These are phyloP conservation scores for Coemansia sp. DNA, from an alignment of 192 early-diverging fungal species.

Conservation along the genomic window DNA sequence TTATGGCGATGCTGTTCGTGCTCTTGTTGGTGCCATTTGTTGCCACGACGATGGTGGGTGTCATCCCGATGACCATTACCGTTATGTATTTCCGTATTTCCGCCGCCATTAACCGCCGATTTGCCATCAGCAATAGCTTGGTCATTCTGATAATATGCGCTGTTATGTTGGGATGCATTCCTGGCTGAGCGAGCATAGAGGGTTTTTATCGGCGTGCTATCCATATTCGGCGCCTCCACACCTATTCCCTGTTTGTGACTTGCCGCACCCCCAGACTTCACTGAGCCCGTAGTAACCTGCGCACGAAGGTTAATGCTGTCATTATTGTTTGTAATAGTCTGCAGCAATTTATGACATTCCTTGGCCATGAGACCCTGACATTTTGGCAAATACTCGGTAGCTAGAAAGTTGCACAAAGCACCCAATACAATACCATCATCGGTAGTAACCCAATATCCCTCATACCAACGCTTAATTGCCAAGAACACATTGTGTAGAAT, in stretches of 20 bases:
- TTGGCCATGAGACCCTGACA: slow-evolving; percentile 23
- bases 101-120: neutral
- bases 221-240: neutral
- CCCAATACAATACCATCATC: slow-evolving; percentile 43
- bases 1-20: neutral
- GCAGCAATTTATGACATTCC: slow-evolving; percentile 38
- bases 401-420: slow-evolving; percentile 33
- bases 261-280: neutral
- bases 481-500: slow-evolving; percentile 72
- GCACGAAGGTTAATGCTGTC: slow-evolving; percentile 12
- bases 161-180: neutral
- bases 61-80: neutral
- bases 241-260: neutral
- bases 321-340: slow-evolving; percentile 16
- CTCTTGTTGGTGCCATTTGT: neutral
- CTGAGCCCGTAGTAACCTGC: neutral
- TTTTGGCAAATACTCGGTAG: slow-evolving; percentile 28
- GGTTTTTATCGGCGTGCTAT: neutral
- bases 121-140: neutral
- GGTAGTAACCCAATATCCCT: slow-evolving; percentile 63
- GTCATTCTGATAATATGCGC: neutral
- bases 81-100: neutral
- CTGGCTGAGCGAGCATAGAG: neutral
- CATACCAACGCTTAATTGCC: slow-evolving; percentile 82
- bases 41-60: neutral